phyloP scores from a whole-genome alignment of 768 basidiomycete genomes.

The Phaeolepiota aurea region DNA sequence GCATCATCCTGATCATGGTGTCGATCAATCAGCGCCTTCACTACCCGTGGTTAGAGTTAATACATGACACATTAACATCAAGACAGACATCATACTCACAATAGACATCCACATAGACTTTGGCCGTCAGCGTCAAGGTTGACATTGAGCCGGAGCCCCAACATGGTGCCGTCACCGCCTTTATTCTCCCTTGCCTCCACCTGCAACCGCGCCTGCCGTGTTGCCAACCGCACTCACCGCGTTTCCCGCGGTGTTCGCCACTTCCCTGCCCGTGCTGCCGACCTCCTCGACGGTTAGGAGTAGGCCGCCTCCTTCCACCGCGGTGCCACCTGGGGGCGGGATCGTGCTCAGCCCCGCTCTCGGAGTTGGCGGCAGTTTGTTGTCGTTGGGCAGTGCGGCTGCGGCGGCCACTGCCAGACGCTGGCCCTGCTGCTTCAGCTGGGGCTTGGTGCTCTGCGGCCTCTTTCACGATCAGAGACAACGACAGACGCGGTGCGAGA shows the following conservation, averaged over 20 bases:
- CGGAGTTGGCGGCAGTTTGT: constrained; percentile 5
- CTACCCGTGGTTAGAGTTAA: too few relatives aligned
- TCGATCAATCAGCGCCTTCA: too few relatives aligned
- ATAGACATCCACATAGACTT: constrained; percentile 23
- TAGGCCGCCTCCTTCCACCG: constrained; percentile 8
- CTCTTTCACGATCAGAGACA: background rate
- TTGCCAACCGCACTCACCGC: constrained; percentile 5
- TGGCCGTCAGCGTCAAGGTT: constrained; percentile 25
- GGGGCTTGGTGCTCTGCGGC: constrained; percentile 1
- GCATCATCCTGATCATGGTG: too few relatives aligned
- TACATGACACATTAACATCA: too few relatives aligned
- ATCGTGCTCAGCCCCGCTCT: constrained; percentile 1
- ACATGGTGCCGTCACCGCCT: constrained; percentile 9
- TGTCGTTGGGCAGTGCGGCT: constrained; percentile 9
- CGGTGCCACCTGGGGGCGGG: constrained; percentile 6
- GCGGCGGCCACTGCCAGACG: constrained; percentile 7
- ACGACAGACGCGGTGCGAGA: constrained; percentile 4
- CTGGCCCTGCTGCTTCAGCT: constrained; percentile 1
- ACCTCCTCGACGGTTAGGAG: constrained; percentile 13
- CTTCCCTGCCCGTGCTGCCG: constrained; percentile 6
- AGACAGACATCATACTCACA: constrained; percentile 16
- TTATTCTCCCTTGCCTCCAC: constrained; percentile 6
- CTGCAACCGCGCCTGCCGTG: constrained; percentile 4
- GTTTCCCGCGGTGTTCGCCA: constrained; percentile 9
- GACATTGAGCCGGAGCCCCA: constrained; percentile 22